Base-by-base conservation (phyloP, 2,329 filamentous ascomycete genomes). In the Rutstroemia sp. region DNA sequence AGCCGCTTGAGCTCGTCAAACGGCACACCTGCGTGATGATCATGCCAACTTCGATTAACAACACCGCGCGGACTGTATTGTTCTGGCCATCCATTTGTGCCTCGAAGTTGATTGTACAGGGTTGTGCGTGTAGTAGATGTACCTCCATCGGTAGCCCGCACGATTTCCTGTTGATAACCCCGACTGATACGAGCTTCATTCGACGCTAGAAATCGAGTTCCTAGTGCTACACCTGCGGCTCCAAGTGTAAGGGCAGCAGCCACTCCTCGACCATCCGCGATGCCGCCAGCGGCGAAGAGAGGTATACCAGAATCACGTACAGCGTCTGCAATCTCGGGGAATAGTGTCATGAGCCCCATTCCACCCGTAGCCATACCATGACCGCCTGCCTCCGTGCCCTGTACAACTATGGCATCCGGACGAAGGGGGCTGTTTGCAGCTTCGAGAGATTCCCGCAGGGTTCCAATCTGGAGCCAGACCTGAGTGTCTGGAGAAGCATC, bases 31-130 rank as follows among this genome's bases (percentile, higher is more conserved):
- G 63, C 63, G 18, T 70, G 59, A 27, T 69, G 62, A 59, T 79
- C 76, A 47, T 66, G 57, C 54, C 71, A 81, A 54, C 75, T 83
- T 60, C 72, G 66, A 63, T 86, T 86, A 8, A 80, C 67, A 2
- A 86, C 70, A 0, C 77, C 79, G n/a, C 83, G 71, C 0, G 75
- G 82, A 66, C 81, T 77, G 64, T 83, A 84, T 16, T 70, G 69
- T 37, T 70, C 67, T 1, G 82, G 80, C 83, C 83, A 87, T 3
- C 74, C 76, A 19, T 71, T 73, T 0, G 80, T 86, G 0, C 80
- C 80, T 4, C 81, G 67, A 5, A 80, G 63, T 3, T 64, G 65
- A 67, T 82, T 79, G 62, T 79, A 82, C 1, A 81, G 65, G 41
- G 73, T 76, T 2, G 75, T 77, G 44, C 77, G 64, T 5, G 72